Conservation (phyloP, 2,329 filamentous ascomycete species). For the Talaromyces sp. region DNA sequence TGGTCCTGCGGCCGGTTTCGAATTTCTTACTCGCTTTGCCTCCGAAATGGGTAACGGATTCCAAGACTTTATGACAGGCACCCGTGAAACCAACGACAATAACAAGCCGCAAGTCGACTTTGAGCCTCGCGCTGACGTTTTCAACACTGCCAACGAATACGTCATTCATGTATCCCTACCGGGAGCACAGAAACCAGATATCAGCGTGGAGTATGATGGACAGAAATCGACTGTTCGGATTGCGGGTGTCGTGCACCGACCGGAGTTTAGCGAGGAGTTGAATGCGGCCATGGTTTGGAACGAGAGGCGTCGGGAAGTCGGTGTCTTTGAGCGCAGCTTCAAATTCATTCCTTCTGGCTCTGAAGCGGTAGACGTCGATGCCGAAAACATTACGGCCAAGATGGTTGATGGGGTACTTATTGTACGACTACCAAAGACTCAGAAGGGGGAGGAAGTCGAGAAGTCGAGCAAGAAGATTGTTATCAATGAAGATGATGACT, state of each 20-base stretch:
- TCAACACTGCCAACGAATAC: conserved; percentile 65
- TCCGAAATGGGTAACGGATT: conserved; percentile 31
- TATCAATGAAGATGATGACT: conserved; percentile 23
- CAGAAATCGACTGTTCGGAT: conserved; percentile 66
- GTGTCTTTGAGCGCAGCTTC: conserved; percentile 71
- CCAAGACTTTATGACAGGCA: neutral
- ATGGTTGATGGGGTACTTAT: conserved; percentile 75
- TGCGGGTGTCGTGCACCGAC: conserved; percentile 70
- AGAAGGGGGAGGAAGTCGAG: conserved; percentile 44
- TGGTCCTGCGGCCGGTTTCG: neutral
- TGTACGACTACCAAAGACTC: conserved; percentile 73
- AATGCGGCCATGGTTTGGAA: conserved; percentile 61
- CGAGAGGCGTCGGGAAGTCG: conserved; percentile 73
- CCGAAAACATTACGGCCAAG: conserved; percentile 67
- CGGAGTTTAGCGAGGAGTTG: conserved; percentile 67
- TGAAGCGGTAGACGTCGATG: conserved; percentile 63
- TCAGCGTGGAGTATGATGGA: conserved; percentile 73
- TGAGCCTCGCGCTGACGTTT: conserved; percentile 59
- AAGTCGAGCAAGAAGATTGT: conserved; percentile 24
- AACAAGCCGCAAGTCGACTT: conserved; percentile 35
- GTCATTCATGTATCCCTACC: conserved; percentile 72
- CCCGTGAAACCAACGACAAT: neutral
- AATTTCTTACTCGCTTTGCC: conserved; percentile 31
- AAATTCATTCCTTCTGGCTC: conserved; percentile 54
- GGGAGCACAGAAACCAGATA: conserved; percentile 74